These are phyloP conservation scores for Escovopsis sp. DNA, from an alignment of 2,329 filamentous ascomycete genomes.

Conservation along the genomic window DNA sequence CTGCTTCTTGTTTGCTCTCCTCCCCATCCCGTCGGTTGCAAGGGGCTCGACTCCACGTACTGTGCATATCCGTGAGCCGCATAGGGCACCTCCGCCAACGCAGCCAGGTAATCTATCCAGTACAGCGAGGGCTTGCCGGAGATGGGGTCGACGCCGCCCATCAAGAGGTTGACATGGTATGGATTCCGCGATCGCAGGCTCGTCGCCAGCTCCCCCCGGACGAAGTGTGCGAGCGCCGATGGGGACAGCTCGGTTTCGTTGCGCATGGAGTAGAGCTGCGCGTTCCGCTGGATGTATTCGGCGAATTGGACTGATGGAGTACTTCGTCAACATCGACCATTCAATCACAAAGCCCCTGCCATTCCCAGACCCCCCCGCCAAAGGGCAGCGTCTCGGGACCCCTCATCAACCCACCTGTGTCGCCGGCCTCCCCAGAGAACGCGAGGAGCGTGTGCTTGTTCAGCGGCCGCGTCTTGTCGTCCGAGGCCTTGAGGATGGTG, in stretches of 20 bases:
- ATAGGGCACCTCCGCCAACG: slow-evolving; percentile 77
- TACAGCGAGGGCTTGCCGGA: slow-evolving; percentile 82
- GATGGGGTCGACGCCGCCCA: slow-evolving; percentile 87
- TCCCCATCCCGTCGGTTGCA: neutral
- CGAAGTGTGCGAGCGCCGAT: slow-evolving; percentile 78
- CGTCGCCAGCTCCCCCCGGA: slow-evolving; percentile 81
- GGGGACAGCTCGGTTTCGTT: slow-evolving; percentile 88
- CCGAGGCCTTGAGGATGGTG: slow-evolving; percentile 83
- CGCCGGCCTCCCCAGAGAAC: slow-evolving; percentile 88
- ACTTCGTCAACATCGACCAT: too few relatives aligned
- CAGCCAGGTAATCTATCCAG: slow-evolving; percentile 95
- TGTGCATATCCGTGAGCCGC: slow-evolving; percentile 97
- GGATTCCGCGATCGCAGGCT: slow-evolving; percentile 84
- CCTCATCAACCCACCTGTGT: slow-evolving; percentile 51
- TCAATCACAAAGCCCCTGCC: too few relatives aligned
- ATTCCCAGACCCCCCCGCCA: neutral
- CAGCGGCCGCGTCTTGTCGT: slow-evolving; percentile 88
- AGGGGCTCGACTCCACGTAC: slow-evolving; percentile 35
- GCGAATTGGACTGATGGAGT: slow-evolving; percentile 99
- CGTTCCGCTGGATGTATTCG: slow-evolving; percentile 97
- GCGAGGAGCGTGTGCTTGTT: slow-evolving; percentile 94
- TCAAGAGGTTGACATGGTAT: slow-evolving; percentile 90
- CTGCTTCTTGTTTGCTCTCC: neutral
- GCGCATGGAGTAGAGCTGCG: slow-evolving; percentile 96
- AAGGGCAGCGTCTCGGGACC: too few relatives aligned